Percentiles rank a stretch among this genome's conserved stretches.
Evolutionary conservation across 805 yeast species (phyloP).

Genomic region (Metschnikowia continentalis): DNA sequence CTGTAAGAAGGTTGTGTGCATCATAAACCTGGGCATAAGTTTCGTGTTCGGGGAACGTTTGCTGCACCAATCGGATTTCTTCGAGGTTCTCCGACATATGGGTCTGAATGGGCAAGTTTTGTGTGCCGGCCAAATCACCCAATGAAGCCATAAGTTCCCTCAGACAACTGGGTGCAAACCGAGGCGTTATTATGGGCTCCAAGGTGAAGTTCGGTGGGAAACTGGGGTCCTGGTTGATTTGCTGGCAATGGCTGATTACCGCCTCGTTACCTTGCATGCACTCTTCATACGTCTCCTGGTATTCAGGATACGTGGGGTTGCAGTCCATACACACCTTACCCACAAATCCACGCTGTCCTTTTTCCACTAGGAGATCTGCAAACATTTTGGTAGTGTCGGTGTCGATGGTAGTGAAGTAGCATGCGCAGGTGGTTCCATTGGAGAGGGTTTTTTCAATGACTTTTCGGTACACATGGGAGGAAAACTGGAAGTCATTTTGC

Average conservation of each 20-base stretch:
- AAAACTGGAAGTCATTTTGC: constrained; percentile 44
- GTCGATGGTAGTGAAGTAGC: constrained; percentile 89
- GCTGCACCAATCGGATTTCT: constrained; percentile 71
- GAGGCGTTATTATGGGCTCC: constrained; percentile 80
- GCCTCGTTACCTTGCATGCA: constrained; percentile 49
- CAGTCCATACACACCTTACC: constrained; percentile 95
- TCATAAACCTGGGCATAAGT: constrained; percentile 78
- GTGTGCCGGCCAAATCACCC: constrained; percentile 50
- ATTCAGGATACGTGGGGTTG: constrained; percentile 60
- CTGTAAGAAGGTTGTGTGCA: constrained; percentile 52
- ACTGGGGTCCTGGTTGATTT: constrained; percentile 30
- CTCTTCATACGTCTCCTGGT: constrained; percentile 57
- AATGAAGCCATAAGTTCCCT: constrained; percentile 56
- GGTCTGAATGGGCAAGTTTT: constrained; percentile 72
- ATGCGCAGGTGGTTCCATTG: constrained; percentile 88
- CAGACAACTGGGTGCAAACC: constrained; percentile 90
- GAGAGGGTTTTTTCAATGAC: constrained; percentile 66
- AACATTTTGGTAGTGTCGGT: constrained; percentile 64
- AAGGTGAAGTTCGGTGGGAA: constrained; percentile 30
- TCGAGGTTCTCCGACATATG: constrained; percentile 79
- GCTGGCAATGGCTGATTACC: constrained; percentile 53
- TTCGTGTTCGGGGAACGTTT: constrained; percentile 65
- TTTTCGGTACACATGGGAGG: constrained; percentile 57
- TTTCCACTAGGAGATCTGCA: constrained; percentile 61
- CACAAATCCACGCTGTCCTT: constrained; percentile 83